Evolutionary conservation across 177 flowering plant genomes (phyloP).

Genomic region (Vitis hybrid): DNA sequence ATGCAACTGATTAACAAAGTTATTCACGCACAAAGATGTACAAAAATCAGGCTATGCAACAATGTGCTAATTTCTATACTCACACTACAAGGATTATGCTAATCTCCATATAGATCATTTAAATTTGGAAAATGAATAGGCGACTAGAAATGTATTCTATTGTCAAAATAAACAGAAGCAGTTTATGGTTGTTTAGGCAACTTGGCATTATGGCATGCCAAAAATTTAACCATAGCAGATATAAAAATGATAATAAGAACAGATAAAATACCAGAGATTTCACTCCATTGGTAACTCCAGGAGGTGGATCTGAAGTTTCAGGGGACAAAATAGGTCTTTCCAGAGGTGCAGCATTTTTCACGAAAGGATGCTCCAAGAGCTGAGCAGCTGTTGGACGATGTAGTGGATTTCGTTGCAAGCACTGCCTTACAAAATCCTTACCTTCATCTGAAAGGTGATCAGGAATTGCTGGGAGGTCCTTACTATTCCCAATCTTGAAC

Average conservation of each 20-base stretch:
- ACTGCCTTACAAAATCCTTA: slow-evolving; percentile 65
- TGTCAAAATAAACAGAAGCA: no score
- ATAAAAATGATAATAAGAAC: neutral
- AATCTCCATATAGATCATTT: no score
- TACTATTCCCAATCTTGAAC: slow-evolving; percentile 89
- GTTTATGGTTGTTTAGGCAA: neutral
- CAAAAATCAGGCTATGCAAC: neutral
- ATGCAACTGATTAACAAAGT: neutral
- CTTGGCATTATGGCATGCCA: neutral
- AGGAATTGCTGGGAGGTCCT: slow-evolving; percentile 81
- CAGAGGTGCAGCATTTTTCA: slow-evolving; percentile 43
- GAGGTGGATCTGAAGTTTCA: slow-evolving; percentile 31
- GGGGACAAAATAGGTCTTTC: slow-evolving; percentile 28
- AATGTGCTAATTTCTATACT: neutral
- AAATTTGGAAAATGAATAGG: no score
- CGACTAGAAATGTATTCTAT: neutral
- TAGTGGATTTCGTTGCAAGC: slow-evolving; percentile 75
- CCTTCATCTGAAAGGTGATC: slow-evolving; percentile 79
- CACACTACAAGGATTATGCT: no score
- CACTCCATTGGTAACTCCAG: slow-evolving; percentile 25
- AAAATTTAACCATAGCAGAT: neutral
- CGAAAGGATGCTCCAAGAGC: slow-evolving; percentile 80
- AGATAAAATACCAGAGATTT: slow-evolving; percentile 31
- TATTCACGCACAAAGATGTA: neutral
- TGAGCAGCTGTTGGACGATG: slow-evolving; percentile 71